Evolutionary conservation across 2,329 filamentous ascomycete genomes (phyloP).

Genomic region (Hymenoscyphus albidus): DNA sequence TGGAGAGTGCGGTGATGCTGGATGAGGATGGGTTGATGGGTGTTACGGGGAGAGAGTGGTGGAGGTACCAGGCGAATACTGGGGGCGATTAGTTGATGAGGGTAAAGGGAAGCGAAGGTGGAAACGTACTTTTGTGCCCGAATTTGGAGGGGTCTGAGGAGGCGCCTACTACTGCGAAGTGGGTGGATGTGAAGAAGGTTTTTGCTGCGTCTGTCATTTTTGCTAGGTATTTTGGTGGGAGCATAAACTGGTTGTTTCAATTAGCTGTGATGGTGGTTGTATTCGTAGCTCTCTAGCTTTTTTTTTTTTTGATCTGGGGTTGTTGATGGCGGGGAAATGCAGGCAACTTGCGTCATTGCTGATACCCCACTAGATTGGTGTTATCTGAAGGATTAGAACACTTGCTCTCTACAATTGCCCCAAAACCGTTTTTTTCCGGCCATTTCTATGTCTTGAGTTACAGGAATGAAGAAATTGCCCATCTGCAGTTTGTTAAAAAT

Average conservation of each 20-base stretch:
- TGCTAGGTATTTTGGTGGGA: background rate
- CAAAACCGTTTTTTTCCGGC: too few relatives aligned
- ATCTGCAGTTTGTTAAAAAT: too few relatives aligned
- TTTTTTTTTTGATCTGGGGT: background rate
- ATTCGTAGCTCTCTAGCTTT: background rate
- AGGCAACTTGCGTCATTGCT: background rate
- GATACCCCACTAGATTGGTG: too few relatives aligned
- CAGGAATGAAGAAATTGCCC: too few relatives aligned
- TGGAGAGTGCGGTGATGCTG: conserved; percentile 56
- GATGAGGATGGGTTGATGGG: conserved; percentile 75
- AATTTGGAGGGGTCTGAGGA: conserved; percentile 82
- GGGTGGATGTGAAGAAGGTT: conserved; percentile 73
- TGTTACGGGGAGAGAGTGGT: conserved; percentile 69
- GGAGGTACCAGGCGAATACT: conserved; percentile 90
- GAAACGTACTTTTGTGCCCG: conserved; percentile 72
- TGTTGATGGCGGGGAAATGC: conserved; percentile 1
- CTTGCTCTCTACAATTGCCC: too few relatives aligned
- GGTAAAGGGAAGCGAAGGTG: background rate
- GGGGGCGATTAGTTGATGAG: background rate
- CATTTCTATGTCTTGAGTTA: too few relatives aligned
- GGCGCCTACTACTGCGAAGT: conserved; percentile 86
- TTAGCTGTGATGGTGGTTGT: background rate
- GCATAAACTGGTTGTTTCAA: conserved; percentile 1
- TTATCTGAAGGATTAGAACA: too few relatives aligned
- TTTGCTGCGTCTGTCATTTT: conserved; percentile 63